Evolutionary conservation across 2,329 filamentous ascomycete species (phyloP).

Genomic region (Exophiala aquamarina): DNA sequence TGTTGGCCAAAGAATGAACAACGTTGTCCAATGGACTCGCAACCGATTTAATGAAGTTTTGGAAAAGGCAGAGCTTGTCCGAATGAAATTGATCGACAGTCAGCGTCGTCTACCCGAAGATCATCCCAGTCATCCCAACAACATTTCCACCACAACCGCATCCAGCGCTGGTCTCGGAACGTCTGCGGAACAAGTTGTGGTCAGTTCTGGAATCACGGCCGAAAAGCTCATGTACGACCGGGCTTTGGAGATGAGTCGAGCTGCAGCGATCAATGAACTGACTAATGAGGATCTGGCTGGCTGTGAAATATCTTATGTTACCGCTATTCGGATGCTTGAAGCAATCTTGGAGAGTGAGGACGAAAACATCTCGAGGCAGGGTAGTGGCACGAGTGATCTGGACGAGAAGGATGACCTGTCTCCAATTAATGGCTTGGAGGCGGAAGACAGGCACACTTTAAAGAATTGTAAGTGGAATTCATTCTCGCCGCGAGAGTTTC

Average conservation of each 20-base stretch:
- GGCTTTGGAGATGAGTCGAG: constrained; percentile 92
- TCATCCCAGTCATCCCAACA: constrained; percentile 82
- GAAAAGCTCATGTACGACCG: constrained; percentile 98
- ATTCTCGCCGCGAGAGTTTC: background rate
- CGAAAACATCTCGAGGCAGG: constrained; percentile 34
- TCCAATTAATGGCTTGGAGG: constrained; percentile 44
- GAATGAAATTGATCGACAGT: constrained; percentile 79
- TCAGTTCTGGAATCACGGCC: constrained; percentile 86
- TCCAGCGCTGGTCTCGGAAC: constrained; percentile 60
- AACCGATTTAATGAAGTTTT: constrained; percentile 93
- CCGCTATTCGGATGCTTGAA: constrained; percentile 91
- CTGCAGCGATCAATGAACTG: constrained; percentile 92
- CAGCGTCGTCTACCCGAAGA: constrained; percentile 80
- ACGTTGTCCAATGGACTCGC: constrained; percentile 93
- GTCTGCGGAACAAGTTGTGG: constrained; percentile 73
- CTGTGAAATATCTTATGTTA: constrained; percentile 90
- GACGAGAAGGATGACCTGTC: constrained; percentile 36
- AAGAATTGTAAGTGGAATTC: constrained; percentile 46
- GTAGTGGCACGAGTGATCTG: constrained; percentile 28
- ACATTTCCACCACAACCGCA: constrained; percentile 63
- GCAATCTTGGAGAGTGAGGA: constrained; percentile 87
- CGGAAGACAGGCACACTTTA: constrained; percentile 50
- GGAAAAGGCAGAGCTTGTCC: constrained; percentile 94
- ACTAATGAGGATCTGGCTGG: constrained; percentile 83
- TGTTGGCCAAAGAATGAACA: constrained; percentile 74